Base-by-base conservation (phyloP, 441 rosid species). In the Biscutella laevigata region DNA sequence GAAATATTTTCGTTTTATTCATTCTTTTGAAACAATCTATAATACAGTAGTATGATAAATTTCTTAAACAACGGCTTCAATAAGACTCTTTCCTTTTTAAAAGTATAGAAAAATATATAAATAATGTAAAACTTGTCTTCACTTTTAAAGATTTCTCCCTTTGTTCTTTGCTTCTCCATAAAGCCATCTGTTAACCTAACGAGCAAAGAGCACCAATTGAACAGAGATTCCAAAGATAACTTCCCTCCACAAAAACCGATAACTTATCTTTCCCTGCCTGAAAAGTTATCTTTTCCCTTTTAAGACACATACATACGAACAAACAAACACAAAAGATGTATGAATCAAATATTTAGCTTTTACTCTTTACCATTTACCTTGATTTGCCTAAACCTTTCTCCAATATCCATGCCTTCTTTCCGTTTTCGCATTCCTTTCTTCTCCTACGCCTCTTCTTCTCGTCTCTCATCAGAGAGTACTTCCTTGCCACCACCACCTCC, bases 391-490 rank as follows among this genome's bases (percentile, higher is more conserved):
- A 10, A 30, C 24, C 42, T 46, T 9, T 22, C 11, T 9, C 13
- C 28, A 24, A 30, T 13, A 4, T 19, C 3, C 40, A 66, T 66
- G 71, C 71, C 54, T 51, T 66, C 64, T 39, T 52, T 66, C 25
- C 61, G 61, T 52, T 66, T 66, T 66, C 25, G 20, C 37, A 29
- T 66, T 16, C 65, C 71, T 25, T 66, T 59, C 66, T 66, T 66
- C 54, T 66, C 65, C 4, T 20, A 13, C 20, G 41, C 46, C 27
- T 59, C 65, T 29, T 56, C 65, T 66, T 58, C 59, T 66, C 70
- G 64, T 36, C 21, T 45, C 45, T 50, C 70, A 35, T 58, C 70
- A 32, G 49, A 47, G 41, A 35, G 47, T 42, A 57, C 70, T 29
- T 58, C 65, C 3, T 42, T 65, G 36, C 37, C 70, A 11, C 59